phyloP scores from a whole-genome alignment of 306 rosid species.

The Lotus japonicus region DNA sequence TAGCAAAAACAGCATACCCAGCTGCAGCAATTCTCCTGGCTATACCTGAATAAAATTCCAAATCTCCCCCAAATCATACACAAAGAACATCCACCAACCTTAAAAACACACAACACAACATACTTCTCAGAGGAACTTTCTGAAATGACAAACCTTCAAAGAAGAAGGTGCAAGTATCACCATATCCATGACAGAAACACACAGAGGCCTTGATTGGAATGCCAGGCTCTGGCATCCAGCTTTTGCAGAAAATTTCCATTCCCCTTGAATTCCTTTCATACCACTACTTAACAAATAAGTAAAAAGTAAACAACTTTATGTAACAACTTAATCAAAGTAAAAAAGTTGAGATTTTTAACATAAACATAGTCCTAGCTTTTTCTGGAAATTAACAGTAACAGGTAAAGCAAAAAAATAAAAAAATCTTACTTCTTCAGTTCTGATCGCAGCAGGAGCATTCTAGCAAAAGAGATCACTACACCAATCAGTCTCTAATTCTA shows the following conservation, averaged over 20 bases:
- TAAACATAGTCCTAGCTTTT: not conserved
- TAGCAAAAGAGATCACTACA: too few species aligned
- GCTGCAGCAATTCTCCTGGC: slow-evolving; percentile 73
- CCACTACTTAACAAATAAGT: slow-evolving; percentile 44
- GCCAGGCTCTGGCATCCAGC: slow-evolving; percentile 58
- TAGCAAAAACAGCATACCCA: slow-evolving; percentile 67
- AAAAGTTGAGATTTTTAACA: not conserved
- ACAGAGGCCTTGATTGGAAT: slow-evolving; percentile 56
- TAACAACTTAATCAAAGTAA: not conserved
- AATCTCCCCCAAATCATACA: not conserved
- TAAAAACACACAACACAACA: not conserved
- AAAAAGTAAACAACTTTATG: not conserved
- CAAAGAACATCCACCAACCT: not conserved
- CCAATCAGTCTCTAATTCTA: too few species aligned
- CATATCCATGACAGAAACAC: slow-evolving; percentile 97
- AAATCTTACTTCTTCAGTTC: slow-evolving; percentile 72
- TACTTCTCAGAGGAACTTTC: not conserved
- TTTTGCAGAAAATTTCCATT: slow-evolving; percentile 70
- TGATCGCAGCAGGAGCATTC: slow-evolving; percentile 82
- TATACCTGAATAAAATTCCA: slow-evolving; percentile 45
- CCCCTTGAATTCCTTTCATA: slow-evolving; percentile 74
- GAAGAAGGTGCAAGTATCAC: slow-evolving; percentile 91
- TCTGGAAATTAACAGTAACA: not conserved
- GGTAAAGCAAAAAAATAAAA: slow-evolving; percentile 10
- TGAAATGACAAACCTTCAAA: slow-evolving; percentile 69